Evolutionary conservation across 768 basidiomycete species (phyloP).

Genomic region (Pulveroboletus sp.): DNA sequence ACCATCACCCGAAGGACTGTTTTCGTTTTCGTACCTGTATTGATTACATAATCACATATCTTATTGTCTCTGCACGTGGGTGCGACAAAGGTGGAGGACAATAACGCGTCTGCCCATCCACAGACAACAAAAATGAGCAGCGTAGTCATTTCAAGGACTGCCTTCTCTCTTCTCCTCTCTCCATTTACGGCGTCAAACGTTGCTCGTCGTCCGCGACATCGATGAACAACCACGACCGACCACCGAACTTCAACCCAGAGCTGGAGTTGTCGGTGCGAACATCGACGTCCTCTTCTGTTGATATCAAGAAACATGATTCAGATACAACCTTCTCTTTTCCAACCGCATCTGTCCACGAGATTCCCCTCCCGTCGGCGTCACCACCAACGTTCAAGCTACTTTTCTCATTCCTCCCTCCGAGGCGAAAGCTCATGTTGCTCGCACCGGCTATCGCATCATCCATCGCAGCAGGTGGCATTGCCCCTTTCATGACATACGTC

Average conservation of each 20-base stretch:
- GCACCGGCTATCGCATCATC: constrained; percentile 62
- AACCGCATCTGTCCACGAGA: constrained; percentile 11
- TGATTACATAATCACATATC: constrained; percentile 11
- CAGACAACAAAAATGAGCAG: constrained; percentile 23
- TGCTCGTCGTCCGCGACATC: constrained; percentile 25
- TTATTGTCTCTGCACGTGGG: constrained; percentile 23
- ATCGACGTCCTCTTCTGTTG: constrained; percentile 14
- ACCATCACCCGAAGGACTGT: no score
- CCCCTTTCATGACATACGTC: constrained; percentile 82
- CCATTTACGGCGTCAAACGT: constrained; percentile 4
- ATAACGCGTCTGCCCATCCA: constrained; percentile 18
- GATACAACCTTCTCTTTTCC: constrained; percentile 8
- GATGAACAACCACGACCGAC: constrained; percentile 32
- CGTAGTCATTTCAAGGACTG: background rate
- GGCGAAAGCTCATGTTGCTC: constrained; percentile 53
- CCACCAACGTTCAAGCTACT: constrained; percentile 58
- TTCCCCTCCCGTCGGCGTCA: constrained; percentile 25
- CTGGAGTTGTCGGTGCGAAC: constrained; percentile 21
- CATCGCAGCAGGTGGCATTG: constrained; percentile 60
- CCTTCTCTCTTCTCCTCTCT: constrained; percentile 14
- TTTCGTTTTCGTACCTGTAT: no score
- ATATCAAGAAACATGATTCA: constrained; percentile 14
- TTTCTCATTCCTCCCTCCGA: constrained; percentile 58
- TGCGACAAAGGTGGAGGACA: constrained; percentile 17
- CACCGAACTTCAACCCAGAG: constrained; percentile 5